These are phyloP conservation scores for Musa itinerans DNA, from an alignment of 176 grass and related monocot species.

Conservation along the genomic window DNA sequence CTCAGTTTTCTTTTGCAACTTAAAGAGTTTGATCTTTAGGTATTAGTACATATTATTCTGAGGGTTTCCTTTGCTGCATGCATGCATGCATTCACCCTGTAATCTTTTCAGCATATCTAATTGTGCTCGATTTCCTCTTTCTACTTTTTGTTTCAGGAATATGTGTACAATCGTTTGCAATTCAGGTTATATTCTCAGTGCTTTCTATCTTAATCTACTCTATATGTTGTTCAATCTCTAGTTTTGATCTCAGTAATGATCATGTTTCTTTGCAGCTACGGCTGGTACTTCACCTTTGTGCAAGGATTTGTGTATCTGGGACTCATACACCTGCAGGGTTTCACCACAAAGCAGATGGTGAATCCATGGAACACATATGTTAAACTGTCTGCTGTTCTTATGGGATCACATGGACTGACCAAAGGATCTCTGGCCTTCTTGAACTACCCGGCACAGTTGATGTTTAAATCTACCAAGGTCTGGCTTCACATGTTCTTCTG, in stretches of 20 bases:
- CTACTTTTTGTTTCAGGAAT: conserved; percentile 41
- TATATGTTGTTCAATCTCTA: background rate
- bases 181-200: conserved; percentile 42
- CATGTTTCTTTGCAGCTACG: conserved; percentile 39
- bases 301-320: conserved; percentile 79
- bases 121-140: background rate
- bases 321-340: conserved; percentile 64
- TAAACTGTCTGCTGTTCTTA: conserved; percentile 64
- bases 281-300: conserved; percentile 98
- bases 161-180: conserved; percentile 85
- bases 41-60: too few relatives aligned
- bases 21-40: too few relatives aligned
- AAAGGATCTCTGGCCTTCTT: conserved; percentile 95
- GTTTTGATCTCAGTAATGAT: background rate
- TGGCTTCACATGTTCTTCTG: background rate
- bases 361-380: conserved; percentile 88
- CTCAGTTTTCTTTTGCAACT: too few relatives aligned
- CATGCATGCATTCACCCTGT: too few relatives aligned
- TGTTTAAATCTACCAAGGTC: conserved; percentile 99
- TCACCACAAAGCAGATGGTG: conserved; percentile 77
- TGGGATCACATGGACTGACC: conserved; percentile 87
- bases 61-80: background rate
- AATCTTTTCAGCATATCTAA: background rate
- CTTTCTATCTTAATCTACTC: background rate
- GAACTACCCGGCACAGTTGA: conserved; percentile 88